These are phyloP conservation scores for Schizophyllum amplum DNA, from an alignment of 1,284 basidiomycete genomes.

Conservation along the genomic window DNA sequence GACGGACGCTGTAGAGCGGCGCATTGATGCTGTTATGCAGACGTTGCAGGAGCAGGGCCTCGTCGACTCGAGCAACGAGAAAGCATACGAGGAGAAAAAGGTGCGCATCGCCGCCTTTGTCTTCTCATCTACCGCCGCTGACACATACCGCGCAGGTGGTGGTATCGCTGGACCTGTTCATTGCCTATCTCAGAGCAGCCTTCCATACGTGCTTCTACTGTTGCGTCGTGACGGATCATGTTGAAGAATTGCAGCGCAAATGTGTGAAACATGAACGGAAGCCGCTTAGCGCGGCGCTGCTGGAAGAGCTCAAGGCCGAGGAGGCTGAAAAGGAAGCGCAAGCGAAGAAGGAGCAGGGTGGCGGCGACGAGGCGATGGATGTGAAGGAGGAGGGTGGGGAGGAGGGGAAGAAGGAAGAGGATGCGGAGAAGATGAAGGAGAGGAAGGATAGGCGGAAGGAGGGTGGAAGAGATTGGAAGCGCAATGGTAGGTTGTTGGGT, in stretches of 20 bases:
- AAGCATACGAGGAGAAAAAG: constrained; percentile 58
- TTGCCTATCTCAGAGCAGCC: constrained; percentile 76
- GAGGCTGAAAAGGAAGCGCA: constrained; percentile 32
- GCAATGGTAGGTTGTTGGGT: constrained; percentile 45
- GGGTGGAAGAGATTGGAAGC: constrained; percentile 49
- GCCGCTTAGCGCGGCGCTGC: constrained; percentile 47
- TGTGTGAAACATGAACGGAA: constrained; percentile 87
- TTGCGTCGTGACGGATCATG: constrained; percentile 81
- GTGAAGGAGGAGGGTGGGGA: constrained; percentile 20
- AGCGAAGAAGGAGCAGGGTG: constrained; percentile 34
- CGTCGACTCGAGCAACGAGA: constrained; percentile 52
- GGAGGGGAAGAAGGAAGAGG: constrained; percentile 35
- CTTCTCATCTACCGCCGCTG: not conserved
- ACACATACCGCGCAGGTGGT: constrained; percentile 38
- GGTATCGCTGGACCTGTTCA: constrained; percentile 76
- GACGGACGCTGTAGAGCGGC: constrained; percentile 62
- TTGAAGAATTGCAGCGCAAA: constrained; percentile 90
- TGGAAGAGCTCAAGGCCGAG: constrained; percentile 44
- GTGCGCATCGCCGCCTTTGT: constrained; percentile 28
- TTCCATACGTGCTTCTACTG: constrained; percentile 96
- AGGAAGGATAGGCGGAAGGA: constrained; percentile 30
- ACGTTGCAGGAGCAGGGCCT: constrained; percentile 58
- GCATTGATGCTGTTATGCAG: constrained; percentile 64
- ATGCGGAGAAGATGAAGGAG: constrained; percentile 27
- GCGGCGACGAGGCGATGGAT: constrained; percentile 27